Conservation (phyloP, 2,329 filamentous ascomycete genomes). For the Xylariaceae sp. region DNA sequence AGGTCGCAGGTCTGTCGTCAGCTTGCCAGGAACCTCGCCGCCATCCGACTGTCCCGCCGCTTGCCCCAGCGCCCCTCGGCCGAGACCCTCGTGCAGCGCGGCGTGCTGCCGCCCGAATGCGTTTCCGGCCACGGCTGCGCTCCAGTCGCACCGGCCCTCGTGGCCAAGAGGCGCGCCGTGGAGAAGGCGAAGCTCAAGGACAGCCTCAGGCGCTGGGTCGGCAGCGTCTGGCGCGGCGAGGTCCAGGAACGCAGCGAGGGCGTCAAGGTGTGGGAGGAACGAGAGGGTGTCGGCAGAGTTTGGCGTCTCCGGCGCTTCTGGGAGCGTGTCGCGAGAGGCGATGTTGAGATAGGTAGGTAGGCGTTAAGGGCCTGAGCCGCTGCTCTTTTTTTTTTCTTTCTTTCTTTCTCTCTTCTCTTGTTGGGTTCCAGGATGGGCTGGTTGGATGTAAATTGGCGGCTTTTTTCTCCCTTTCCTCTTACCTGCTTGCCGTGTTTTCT, state of each 20-base stretch:
- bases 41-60: constrained; percentile 59
- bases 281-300: constrained; percentile 49
- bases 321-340: constrained; percentile 51
- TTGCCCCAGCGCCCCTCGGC: constrained; percentile 55
- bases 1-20: constrained; percentile 60
- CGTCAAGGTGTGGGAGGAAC: constrained; percentile 44
- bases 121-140: constrained; percentile 35
- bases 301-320: constrained; percentile 60
- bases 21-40: constrained; percentile 58
- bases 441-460: background rate
- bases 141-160: constrained; percentile 52
- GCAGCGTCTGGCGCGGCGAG: constrained; percentile 49
- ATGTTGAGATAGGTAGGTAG: constrained; percentile 1
- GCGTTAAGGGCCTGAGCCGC: background rate
- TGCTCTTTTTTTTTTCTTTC: constrained; percentile 2
- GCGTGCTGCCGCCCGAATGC: constrained; percentile 59
- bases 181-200: constrained; percentile 66
- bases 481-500: too few relatives aligned
- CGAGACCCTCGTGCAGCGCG: constrained; percentile 55
- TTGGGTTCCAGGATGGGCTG: background rate
- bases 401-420: background rate
- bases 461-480: too few relatives aligned
- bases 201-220: constrained; percentile 59
- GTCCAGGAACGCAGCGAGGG: constrained; percentile 45
- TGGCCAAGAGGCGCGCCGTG: constrained; percentile 57